Evolutionary conservation across 2,329 filamentous ascomycete genomes (phyloP).

Genomic region (Fusarium circinatum): DNA sequence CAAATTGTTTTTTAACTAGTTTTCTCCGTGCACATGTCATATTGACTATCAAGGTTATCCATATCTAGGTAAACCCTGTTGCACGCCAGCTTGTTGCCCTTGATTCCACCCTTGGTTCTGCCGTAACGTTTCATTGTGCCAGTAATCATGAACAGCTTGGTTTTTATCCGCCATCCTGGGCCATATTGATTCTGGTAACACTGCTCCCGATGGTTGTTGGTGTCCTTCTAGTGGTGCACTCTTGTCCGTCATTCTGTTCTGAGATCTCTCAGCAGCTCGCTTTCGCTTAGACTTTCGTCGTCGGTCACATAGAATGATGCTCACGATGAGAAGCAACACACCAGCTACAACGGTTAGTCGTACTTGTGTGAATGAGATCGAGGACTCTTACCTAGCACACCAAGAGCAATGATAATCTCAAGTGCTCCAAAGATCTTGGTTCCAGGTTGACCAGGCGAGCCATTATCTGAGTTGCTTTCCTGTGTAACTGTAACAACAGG

Average conservation of each 20-base stretch:
- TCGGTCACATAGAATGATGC: conserved; percentile 28
- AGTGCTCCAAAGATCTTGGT: conserved; percentile 19
- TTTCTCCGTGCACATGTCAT: neutral
- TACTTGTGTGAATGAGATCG: no score
- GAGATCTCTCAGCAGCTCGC: neutral
- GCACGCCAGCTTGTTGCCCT: conserved; percentile 7
- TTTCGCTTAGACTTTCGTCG: conserved; percentile 30
- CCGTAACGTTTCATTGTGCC: conserved; percentile 18
- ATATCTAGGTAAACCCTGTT: conserved; percentile 12
- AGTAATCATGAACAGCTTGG: conserved; percentile 31
- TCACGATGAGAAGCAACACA: conserved; percentile 16
- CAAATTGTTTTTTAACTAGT: no score
- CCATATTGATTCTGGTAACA: conserved; percentile 20
- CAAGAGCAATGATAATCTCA: conserved; percentile 39
- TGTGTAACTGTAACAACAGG: conserved; percentile 22
- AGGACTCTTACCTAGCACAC: conserved; percentile 20
- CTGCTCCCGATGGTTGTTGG: neutral
- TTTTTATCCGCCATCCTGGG: conserved; percentile 25
- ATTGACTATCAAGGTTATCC: neutral
- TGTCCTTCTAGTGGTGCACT: neutral
- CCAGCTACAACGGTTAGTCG: conserved; percentile 3
- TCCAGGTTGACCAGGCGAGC: neutral
- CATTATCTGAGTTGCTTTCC: neutral
- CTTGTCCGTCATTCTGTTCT: conserved; percentile 12
- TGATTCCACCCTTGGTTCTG: conserved; percentile 19